These are phyloP conservation scores for Lactifluus piperatus DNA, from an alignment of 768 basidiomycete species.

Conservation along the genomic window DNA sequence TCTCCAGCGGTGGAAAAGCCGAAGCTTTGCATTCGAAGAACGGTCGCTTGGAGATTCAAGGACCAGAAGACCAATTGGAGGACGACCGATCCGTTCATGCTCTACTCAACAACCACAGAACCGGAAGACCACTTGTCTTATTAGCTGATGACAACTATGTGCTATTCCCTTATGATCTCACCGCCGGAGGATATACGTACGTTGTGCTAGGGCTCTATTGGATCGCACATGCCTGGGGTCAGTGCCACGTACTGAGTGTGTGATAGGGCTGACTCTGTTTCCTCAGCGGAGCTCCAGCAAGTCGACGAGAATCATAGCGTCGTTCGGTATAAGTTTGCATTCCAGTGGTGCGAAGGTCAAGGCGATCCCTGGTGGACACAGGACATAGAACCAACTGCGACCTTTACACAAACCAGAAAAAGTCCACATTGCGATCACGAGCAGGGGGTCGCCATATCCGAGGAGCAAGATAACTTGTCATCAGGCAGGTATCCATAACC, in stretches of 20 bases:
- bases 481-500: neutral
- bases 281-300: constrained; percentile 54
- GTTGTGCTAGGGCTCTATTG: constrained; percentile 62
- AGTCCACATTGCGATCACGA: neutral
- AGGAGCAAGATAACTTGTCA: neutral
- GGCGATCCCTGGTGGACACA: constrained; percentile 44
- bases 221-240: constrained; percentile 65
- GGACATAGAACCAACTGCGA: neutral
- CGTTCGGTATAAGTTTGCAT: constrained; percentile 76
- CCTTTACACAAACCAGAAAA: neutral
- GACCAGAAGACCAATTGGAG: constrained; percentile 57
- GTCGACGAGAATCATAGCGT: constrained; percentile 42
- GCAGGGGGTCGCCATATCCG: neutral
- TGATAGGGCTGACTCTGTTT: neutral
- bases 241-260: constrained; percentile 19
- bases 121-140: constrained; percentile 54
- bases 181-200: constrained; percentile 40
- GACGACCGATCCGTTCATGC: constrained; percentile 65
- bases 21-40: constrained; percentile 41
- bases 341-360: constrained; percentile 76
- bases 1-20: constrained; percentile 57
- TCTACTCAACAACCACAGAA: constrained; percentile 47
- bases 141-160: constrained; percentile 68
- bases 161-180: constrained; percentile 63
- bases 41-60: constrained; percentile 33